Base-by-base conservation (phyloP, 2,329 filamentous ascomycete genomes). In the Ophiostoma novo-ulmi region DNA sequence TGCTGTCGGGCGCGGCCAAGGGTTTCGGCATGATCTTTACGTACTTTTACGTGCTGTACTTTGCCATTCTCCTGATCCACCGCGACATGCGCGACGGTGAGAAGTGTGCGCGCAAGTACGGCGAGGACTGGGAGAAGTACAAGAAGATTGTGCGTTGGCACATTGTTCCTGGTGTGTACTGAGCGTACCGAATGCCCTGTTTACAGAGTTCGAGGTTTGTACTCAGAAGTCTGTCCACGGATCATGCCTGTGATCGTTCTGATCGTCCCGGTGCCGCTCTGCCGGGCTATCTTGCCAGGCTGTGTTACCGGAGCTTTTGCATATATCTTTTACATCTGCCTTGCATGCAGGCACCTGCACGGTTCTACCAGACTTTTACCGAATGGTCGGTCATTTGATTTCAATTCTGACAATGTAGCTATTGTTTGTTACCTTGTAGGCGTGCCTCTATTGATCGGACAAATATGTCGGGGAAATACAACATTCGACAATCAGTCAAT, bases 21-120 rank as follows among this genome's bases (percentile, higher is more conserved):
- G 94, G 93, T 31, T 97, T 91, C 87, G 93, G 91, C 66, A 93
- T 94, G 80, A 82, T 94, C 65, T 87, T 97, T 75, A 97, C 94
- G 0, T 98, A 97, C 82, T 97, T 97, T 78, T 98, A 96, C 81
- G 85, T 97, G 75, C 76, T 97, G 8, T 98, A 97, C 82, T 97
- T 98, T 81, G 93, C 89, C 3, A 82, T 97, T 14, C 81, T 98
- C 73, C 84, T 98, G 13, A 83, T 97, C 70, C 94, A 97, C 78
- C 90, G 94, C 26, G 93, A 97, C 78, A 83, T 88, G 71, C 86
- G 94, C 69, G 94, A 98, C 75, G 94, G 97, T 75, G 91, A 92
- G 78, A 97, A 97, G 84, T 98, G 94, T 80, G 84, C 86, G 73
- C 87, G 87, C 77, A 98, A 98, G 84, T 98, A 98, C 77, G 94